phyloP scores from a whole-genome alignment of 768 basidiomycete genomes.

The Pleurotus djamor region DNA sequence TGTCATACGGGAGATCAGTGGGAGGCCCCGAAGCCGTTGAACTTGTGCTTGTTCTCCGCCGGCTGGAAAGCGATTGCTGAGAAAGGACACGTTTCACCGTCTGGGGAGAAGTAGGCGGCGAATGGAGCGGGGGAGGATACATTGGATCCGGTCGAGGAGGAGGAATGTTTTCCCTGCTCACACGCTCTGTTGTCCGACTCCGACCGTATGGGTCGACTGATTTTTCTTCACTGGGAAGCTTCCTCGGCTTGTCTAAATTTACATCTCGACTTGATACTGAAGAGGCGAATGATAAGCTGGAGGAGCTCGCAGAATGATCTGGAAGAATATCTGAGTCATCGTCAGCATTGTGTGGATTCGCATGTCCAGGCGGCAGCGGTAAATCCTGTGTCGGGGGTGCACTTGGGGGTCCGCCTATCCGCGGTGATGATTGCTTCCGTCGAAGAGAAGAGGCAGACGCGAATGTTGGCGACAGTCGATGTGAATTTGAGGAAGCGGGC shows the following conservation, averaged over 20 bases:
- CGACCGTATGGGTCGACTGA: slow-evolving; percentile 19
- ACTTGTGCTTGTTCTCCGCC: slow-evolving; percentile 15
- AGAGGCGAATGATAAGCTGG: slow-evolving; percentile 42
- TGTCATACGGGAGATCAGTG: slow-evolving; percentile 25
- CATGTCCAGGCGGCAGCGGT: slow-evolving; percentile 38
- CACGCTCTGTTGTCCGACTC: slow-evolving; percentile 19
- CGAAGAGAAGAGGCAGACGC: slow-evolving; percentile 30
- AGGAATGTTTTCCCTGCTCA: background rate
- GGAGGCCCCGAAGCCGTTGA: slow-evolving; percentile 14
- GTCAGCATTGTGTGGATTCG: slow-evolving; percentile 12
- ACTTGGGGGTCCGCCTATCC: slow-evolving; percentile 37
- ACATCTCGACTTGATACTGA: slow-evolving; percentile 27
- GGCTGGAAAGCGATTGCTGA: slow-evolving; percentile 47
- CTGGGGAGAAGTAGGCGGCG: slow-evolving; percentile 22
- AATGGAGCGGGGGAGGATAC: slow-evolving; percentile 12
- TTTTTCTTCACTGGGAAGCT: background rate
- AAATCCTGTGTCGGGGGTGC: slow-evolving; percentile 49
- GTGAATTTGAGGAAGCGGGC: slow-evolving; percentile 10
- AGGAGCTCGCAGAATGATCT: slow-evolving; percentile 22
- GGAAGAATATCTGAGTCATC: slow-evolving; percentile 12
- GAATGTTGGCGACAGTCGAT: slow-evolving; percentile 13
- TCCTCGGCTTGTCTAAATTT: slow-evolving; percentile 10
- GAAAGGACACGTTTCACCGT: slow-evolving; percentile 55
- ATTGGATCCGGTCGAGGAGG: slow-evolving; percentile 7
- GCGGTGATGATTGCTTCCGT: slow-evolving; percentile 42